These are phyloP conservation scores for Acanthamoeba culbertsoni DNA, from an alignment of 208 protist genomes.

Conservation along the genomic window DNA sequence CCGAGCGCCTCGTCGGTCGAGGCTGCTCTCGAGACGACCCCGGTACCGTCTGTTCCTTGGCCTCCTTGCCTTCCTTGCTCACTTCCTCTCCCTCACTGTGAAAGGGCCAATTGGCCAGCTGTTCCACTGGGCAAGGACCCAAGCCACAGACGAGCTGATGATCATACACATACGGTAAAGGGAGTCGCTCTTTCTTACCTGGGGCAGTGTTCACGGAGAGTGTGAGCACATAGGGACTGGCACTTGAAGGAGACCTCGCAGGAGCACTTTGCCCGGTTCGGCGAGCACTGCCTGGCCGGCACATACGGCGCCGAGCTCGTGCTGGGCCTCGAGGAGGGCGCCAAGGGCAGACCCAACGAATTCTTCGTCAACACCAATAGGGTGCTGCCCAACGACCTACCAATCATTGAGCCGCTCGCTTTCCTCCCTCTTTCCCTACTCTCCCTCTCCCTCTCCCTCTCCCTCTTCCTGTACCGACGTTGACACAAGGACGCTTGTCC, in stretches of 20 bases:
- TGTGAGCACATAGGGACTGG: neutral
- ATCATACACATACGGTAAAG: constrained; percentile 5
- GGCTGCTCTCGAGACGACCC: neutral
- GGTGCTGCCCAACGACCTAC: neutral
- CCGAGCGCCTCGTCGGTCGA: neutral
- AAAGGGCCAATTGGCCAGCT: constrained; percentile 41
- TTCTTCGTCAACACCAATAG: neutral
- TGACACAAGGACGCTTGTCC: neutral
- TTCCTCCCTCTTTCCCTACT: neutral
- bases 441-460: neutral
- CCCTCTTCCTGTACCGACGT: neutral
- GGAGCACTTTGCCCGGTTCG: neutral
- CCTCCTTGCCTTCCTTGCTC: neutral
- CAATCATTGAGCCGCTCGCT: neutral
- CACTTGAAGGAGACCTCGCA: neutral
- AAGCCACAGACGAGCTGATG: constrained; percentile 3
- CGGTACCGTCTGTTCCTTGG: neutral
- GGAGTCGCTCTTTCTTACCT: neutral
- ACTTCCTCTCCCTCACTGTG: neutral
- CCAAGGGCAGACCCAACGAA: neutral
- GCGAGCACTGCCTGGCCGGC: neutral
- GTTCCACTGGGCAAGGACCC: neutral
- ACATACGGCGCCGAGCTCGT: neutral
- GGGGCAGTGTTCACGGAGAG: neutral
- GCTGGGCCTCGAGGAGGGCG: constrained; percentile 22